These are phyloP conservation scores for Populus hybrid DNA, from an alignment of 441 rosid genomes.

Conservation along the genomic window DNA sequence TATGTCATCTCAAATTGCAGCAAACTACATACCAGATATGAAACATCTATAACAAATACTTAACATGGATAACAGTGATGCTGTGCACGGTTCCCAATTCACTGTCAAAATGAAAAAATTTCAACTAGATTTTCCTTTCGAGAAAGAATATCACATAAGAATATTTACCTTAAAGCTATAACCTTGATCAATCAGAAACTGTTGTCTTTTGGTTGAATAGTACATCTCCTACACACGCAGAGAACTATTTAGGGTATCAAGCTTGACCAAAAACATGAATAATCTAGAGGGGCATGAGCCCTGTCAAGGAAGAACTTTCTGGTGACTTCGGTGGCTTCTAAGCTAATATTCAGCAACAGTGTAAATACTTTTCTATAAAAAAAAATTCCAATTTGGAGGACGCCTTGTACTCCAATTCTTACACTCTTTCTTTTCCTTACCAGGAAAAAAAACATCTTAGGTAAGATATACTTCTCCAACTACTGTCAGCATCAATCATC, in stretches of 20 bases:
- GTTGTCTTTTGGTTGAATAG: conserved; percentile 95
- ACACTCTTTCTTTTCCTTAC: too few species aligned
- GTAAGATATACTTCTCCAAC: neutral
- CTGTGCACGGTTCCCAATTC: neutral
- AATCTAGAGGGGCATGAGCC: neutral
- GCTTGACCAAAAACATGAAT: neutral
- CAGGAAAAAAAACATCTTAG: too few species aligned
- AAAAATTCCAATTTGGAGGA: too few species aligned
- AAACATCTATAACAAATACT: neutral
- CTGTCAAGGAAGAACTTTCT: neutral
- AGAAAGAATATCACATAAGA: neutral
- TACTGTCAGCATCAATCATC: neutral
- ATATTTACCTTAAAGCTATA: conserved; percentile 78
- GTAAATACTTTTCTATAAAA: too few species aligned
- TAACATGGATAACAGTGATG: neutral
- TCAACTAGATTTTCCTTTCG: neutral
- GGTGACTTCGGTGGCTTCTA: neutral
- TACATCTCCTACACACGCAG: conserved; percentile 74
- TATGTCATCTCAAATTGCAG: neutral
- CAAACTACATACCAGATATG: neutral
- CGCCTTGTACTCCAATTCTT: too few species aligned
- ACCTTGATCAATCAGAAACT: conserved; percentile 96
- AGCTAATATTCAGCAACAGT: too few species aligned
- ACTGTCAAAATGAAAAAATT: neutral
- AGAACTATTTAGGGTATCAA: neutral